phyloP scores from a whole-genome alignment of 202 grass and related monocot genomes.

The Panicum hallii region DNA sequence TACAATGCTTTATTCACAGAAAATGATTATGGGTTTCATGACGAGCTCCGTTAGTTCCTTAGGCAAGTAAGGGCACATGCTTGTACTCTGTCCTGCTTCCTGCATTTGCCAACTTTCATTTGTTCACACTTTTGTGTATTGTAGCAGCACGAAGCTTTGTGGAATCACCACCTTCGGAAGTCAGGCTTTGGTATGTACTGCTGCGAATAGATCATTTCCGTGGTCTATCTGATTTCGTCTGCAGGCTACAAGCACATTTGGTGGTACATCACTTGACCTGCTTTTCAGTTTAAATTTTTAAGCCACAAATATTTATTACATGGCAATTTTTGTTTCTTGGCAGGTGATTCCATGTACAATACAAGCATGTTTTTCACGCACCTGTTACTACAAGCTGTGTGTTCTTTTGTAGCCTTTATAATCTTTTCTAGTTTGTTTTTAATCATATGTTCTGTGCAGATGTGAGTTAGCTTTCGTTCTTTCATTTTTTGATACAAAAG shows the following conservation, averaged over 20 bases:
- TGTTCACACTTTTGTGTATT: neutral
- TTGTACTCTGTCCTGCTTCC: constrained; percentile 7
- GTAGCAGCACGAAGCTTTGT: constrained; percentile 2
- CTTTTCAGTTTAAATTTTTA: neutral
- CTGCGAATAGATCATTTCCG: constrained; percentile 9
- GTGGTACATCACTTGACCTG: constrained; percentile 35
- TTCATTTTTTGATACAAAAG: constrained; percentile 39
- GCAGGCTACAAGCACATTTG: neutral
- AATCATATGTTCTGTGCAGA: constrained; percentile 1
- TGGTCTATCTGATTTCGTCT: constrained; percentile 1
- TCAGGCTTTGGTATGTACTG: constrained; percentile 25
- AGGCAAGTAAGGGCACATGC: constrained; percentile 7
- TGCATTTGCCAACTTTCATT: constrained; percentile 12
- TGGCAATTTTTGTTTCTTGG: neutral
- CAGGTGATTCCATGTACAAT: constrained; percentile 57
- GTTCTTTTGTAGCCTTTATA: constrained; percentile 46
- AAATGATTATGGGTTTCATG: constrained; percentile 78
- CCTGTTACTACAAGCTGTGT: constrained; percentile 6
- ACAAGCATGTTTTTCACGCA: constrained; percentile 8
- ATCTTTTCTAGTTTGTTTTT: constrained; percentile 37
- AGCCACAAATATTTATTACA: neutral
- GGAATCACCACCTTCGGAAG: constrained; percentile 20
- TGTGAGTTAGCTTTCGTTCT: constrained; percentile 29
- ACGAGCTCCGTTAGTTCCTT: constrained; percentile 81
- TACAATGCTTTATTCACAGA: constrained; percentile 88